phyloP scores from a whole-genome alignment of 495 filamentous ascomycete genomes.

The Cercophora sp. region DNA sequence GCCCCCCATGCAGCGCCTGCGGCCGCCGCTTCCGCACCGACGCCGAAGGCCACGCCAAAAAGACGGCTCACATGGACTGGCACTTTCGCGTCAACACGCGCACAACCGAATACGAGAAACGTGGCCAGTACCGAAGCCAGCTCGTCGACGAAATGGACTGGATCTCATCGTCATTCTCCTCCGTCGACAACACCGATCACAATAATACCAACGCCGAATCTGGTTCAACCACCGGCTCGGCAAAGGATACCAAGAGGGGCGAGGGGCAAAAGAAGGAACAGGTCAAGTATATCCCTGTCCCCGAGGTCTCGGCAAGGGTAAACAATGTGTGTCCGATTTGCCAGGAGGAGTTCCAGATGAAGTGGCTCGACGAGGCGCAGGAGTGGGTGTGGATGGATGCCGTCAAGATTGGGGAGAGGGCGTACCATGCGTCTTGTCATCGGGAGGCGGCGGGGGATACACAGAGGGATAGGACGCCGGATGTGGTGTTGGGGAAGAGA shows the following conservation, averaged over 20 bases:
- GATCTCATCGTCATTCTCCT: constrained; percentile 79
- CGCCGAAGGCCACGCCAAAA: constrained; percentile 74
- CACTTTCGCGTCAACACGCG: constrained; percentile 93
- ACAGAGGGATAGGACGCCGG: constrained; percentile 45
- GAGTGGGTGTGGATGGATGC: constrained; percentile 98
- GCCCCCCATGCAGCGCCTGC: constrained; percentile 85
- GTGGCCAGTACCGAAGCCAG: constrained; percentile 86
- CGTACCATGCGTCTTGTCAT: constrained; percentile 89
- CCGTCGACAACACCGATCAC: constrained; percentile 68
- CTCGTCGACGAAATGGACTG: constrained; percentile 93
- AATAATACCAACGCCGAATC: background rate
- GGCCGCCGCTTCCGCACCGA: constrained; percentile 77
- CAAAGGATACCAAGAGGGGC: background rate
- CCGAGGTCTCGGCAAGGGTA: constrained; percentile 58
- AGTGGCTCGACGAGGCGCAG: constrained; percentile 85
- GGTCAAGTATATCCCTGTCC: constrained; percentile 74
- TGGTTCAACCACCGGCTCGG: background rate
- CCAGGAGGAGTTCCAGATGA: constrained; percentile 86
- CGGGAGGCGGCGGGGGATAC: constrained; percentile 70
- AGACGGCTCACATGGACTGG: constrained; percentile 95
- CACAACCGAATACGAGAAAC: constrained; percentile 72
- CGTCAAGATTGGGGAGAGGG: constrained; percentile 66
- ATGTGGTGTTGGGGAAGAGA: constrained; percentile 68
- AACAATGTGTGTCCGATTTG: constrained; percentile 85
- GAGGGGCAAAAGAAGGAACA: constrained; percentile 41